A percentile compares a stretch with the other conserved stretches of the same genome.
Conservation (phyloP, 2,329 filamentous ascomycete genomes). For the Cephalotrichum gorgonifer region DNA sequence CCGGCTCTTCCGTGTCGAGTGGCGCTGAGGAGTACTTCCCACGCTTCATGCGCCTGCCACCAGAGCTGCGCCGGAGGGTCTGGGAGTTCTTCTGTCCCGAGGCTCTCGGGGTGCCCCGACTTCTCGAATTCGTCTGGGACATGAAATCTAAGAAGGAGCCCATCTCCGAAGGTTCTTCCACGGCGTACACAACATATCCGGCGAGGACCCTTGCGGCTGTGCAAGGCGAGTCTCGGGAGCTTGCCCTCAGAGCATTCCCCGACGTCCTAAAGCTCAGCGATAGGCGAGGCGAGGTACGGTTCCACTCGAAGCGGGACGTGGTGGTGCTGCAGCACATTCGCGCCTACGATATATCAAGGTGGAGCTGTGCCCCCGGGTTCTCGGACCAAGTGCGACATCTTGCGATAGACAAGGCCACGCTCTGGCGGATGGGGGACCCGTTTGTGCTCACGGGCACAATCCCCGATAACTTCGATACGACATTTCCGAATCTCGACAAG, state of each 20-base stretch:
- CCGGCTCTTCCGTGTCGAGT: too few species aligned
- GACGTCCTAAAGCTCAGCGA: conserved; percentile 18
- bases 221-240: conserved; percentile 22
- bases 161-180: conserved; percentile 12
- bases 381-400: conserved; percentile 18
- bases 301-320: conserved; percentile 20
- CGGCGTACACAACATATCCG: conserved; percentile 17
- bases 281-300: conserved; percentile 13
- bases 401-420: conserved; percentile 11
- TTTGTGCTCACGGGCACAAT: background rate
- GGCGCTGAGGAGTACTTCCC: conserved; percentile 10
- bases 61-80: conserved; percentile 21
- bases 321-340: conserved; percentile 13
- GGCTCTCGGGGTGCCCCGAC: conserved; percentile 14
- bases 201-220: conserved; percentile 21
- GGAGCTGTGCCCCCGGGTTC: conserved; percentile 16
- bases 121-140: conserved; percentile 15
- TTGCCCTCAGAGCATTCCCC: conserved; percentile 20
- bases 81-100: conserved; percentile 23
- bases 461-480: conserved; percentile 1
- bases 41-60: conserved; percentile 18
- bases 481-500: conserved; percentile 15
- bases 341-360: background rate
- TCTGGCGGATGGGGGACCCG: background rate
- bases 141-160: conserved; percentile 10